Evolutionary conservation across 148 eudicot genomes (phyloP), one percentile per base, ranked within the genome.

Genomic region (Cornus kousa): DNA sequence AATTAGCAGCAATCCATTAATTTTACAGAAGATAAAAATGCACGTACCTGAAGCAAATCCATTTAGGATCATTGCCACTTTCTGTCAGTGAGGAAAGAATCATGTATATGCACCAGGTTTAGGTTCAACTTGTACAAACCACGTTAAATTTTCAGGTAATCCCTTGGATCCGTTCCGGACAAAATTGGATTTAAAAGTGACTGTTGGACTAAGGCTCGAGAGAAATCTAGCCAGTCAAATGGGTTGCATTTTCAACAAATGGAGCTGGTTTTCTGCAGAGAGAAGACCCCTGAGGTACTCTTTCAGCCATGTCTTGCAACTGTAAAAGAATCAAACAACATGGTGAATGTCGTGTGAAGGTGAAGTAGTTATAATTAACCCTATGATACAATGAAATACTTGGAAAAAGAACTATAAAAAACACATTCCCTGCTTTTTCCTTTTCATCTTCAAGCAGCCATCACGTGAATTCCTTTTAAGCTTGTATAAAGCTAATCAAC

Each of bases 221-320:
- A 74, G 79, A 68, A 59, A 79, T 80, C 70, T 75, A 60, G 80
- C 80, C 65, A 85, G 84, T 82, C 91, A 85, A 66, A 78, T 76
- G 78, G 55, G 60, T 14, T n/a, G 78, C 43, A 37, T 31, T 76
- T 67, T 22, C 71, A 76, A 24, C 71, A 66, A 66, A 57, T 17
- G 62, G 10, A 76, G 23, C 67, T 24, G 70, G 4, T 66, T 65
- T 65, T 28, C 11, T 50, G 23, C 62, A 24, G 10, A 24, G 60
- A 24, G 69, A 76, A 67, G 71, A 43, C 11, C 67, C 71, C 43
- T 67, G 80, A 70, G 87, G 83, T 68, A 86, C 75, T 74, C 84
- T 84, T 80, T 86, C 88, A 80, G 87, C 88, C 84, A 86, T 80
- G 71, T 88, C 91, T 80, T 88, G 82, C 79, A 86, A 80, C 91